phyloP scores from a whole-genome alignment of 139 green algal genomes.

The Closterium sp. region DNA sequence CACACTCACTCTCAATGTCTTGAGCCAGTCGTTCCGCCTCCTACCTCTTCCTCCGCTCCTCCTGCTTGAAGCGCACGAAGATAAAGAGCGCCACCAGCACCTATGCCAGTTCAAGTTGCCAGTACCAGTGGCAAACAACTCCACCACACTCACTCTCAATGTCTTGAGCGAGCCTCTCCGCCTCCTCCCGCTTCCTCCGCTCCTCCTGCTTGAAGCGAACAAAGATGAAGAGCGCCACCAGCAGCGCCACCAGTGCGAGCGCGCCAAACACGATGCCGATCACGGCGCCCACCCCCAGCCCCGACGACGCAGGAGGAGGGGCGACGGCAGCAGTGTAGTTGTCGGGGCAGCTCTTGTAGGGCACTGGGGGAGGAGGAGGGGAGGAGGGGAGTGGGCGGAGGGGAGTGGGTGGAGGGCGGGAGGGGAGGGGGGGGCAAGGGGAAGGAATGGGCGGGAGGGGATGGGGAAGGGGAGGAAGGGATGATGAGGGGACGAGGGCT shows the following conservation, averaged over 20 bases:
- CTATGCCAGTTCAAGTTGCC: too few relatives aligned
- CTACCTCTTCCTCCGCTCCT: neutral
- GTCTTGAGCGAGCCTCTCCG: neutral
- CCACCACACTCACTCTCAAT: neutral
- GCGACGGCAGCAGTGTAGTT: neutral
- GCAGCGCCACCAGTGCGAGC: neutral
- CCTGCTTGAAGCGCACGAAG: neutral
- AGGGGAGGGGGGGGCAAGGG: too few relatives aligned
- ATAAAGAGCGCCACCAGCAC: neutral
- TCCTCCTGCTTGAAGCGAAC: neutral
- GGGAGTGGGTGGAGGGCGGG: too few relatives aligned
- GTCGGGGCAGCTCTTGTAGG: neutral
- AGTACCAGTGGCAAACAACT: neutral
- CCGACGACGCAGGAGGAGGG: too few relatives aligned
- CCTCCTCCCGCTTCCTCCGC: neutral
- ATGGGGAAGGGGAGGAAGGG: neutral
- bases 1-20: slow-evolving; percentile 1
- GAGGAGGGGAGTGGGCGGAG: too few relatives aligned
- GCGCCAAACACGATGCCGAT: neutral
- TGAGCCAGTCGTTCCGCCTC: neutral
- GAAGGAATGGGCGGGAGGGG: too few relatives aligned
- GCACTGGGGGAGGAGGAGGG: neutral
- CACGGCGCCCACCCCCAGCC: neutral
- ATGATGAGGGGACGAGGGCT: neutral
- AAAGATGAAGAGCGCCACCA: neutral